phyloP scores from a whole-genome alignment of 2,329 filamentous ascomycete genomes.

The Penicillium sp. region DNA sequence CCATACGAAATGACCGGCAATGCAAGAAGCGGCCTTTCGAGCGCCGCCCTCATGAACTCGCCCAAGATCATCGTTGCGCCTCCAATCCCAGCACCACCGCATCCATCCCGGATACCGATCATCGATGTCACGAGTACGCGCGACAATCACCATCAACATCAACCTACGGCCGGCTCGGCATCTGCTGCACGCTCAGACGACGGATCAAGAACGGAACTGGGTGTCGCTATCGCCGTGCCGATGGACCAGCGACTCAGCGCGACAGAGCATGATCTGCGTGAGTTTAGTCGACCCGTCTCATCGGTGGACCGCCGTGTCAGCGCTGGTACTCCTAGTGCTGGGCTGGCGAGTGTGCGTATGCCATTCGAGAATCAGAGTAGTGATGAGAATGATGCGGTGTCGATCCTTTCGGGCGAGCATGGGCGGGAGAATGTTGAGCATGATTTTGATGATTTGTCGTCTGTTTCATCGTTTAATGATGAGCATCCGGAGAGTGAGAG shows the following conservation, averaged over 20 bases:
- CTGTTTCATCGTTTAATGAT: conserved; percentile 35
- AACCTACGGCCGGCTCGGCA: not conserved
- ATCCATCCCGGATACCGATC: conserved; percentile 8
- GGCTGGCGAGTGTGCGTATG: conserved; percentile 16
- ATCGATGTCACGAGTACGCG: conserved; percentile 6
- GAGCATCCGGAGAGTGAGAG: not conserved
- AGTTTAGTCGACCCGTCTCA: conserved; percentile 10
- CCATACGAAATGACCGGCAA: conserved; percentile 12
- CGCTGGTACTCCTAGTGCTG: not conserved
- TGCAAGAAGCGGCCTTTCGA: conserved; percentile 13
- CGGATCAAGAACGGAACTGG: conserved; percentile 12
- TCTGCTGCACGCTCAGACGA: not conserved
- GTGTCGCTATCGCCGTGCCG: conserved; percentile 15
- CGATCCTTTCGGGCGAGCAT: conserved; percentile 29
- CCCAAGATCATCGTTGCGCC: not conserved
- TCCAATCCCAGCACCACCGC: not conserved
- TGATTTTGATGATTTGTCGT: conserved; percentile 34
- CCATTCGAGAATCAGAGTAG: conserved; percentile 24
- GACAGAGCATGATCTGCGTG: conserved; percentile 12
- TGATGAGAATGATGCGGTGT: conserved; percentile 28
- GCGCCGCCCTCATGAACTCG: conserved; percentile 15
- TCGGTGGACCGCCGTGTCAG: not conserved
- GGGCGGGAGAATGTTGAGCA: conserved; percentile 7
- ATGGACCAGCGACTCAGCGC: conserved; percentile 14
- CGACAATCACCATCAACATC: not conserved